A percentile compares a stretch with the other conserved stretches of the same genome.
Conservation (phyloP, 1,284 basidiomycete genomes). For the Cryptococcus wingfieldii region DNA sequence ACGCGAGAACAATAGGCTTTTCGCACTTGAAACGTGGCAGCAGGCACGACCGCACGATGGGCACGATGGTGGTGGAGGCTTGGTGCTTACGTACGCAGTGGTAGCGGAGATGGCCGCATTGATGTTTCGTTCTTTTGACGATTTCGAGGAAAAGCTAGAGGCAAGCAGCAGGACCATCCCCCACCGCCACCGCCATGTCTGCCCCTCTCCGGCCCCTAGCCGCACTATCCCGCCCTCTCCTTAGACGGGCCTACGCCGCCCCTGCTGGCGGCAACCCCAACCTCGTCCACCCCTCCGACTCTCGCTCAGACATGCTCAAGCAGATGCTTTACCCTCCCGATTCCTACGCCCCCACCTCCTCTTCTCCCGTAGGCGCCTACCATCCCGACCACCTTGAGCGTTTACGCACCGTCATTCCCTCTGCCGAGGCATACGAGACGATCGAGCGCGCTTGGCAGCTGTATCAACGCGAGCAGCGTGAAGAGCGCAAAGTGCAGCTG, state of each 20-base stretch:
- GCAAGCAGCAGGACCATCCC: background rate
- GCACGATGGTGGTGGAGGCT: background rate
- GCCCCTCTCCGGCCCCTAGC: background rate
- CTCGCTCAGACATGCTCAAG: conserved; percentile 67
- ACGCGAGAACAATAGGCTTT: no score
- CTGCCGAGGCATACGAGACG: conserved; percentile 84
- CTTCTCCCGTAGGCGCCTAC: conserved; percentile 73
- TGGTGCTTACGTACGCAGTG: background rate
- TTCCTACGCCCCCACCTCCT: conserved; percentile 45
- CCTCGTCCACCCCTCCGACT: conserved; percentile 50
- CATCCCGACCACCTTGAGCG: conserved; percentile 65
- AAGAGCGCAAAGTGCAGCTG: conserved; percentile 62
- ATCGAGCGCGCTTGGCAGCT: conserved; percentile 89
- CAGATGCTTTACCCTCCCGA: conserved; percentile 73
- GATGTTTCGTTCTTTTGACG: background rate
- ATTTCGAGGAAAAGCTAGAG: background rate
- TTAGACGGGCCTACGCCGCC: conserved; percentile 7
- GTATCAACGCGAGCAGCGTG: conserved; percentile 68
- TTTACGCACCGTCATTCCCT: conserved; percentile 72
- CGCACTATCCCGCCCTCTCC: background rate
- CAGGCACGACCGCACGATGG: no score
- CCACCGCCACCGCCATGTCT: background rate
- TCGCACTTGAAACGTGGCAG: no score
- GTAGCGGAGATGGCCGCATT: background rate
- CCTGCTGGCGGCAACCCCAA: conserved; percentile 1